Evolutionary conservation across 495 filamentous ascomycete genomes (phyloP).

Genomic region (Bombardia bombarda): DNA sequence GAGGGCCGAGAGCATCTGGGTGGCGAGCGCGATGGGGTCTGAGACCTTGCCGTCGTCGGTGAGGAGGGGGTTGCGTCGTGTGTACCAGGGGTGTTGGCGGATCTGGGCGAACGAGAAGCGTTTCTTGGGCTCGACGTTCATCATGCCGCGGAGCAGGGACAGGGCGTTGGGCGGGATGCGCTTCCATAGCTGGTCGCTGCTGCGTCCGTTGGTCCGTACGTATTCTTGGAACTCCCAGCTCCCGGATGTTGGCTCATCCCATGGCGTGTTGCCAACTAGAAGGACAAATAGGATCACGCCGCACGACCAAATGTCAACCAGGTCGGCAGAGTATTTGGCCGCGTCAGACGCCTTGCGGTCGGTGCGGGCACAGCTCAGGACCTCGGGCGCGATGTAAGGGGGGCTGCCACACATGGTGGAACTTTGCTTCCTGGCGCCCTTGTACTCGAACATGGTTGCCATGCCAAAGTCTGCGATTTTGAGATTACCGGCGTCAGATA

Average conservation of each 20-base stretch:
- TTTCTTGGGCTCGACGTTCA: slow-evolving; percentile 64
- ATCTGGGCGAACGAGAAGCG: slow-evolving; percentile 88
- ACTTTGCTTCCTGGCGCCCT: slow-evolving; percentile 69
- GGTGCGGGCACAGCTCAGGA: slow-evolving; percentile 46
- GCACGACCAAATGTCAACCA: slow-evolving; percentile 94
- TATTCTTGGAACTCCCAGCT: slow-evolving; percentile 85
- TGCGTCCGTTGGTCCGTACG: slow-evolving; percentile 65
- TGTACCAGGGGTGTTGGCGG: slow-evolving; percentile 92
- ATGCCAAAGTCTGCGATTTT: slow-evolving; percentile 98
- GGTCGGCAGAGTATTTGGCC: slow-evolving; percentile 68
- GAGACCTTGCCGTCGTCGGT: slow-evolving; percentile 63
- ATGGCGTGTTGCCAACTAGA: slow-evolving; percentile 92
- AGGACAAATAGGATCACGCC: slow-evolving; percentile 95
- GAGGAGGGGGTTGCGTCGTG: slow-evolving; percentile 69
- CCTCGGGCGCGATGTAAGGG: slow-evolving; percentile 94
- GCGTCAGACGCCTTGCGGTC: slow-evolving; percentile 43
- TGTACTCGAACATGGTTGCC: slow-evolving; percentile 85
- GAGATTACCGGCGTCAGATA: slow-evolving; percentile 74
- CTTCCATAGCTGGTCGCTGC: slow-evolving; percentile 79
- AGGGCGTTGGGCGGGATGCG: slow-evolving; percentile 67
- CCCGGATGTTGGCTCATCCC: slow-evolving; percentile 80
- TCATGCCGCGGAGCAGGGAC: slow-evolving; percentile 89
- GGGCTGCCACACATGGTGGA: slow-evolving; percentile 91
- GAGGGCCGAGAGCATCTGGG: slow-evolving; percentile 87
- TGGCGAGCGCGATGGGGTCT: slow-evolving; percentile 76